phyloP scores from a whole-genome alignment of 1,139 yeast species.

The Saccharomyces pastorianus region DNA sequence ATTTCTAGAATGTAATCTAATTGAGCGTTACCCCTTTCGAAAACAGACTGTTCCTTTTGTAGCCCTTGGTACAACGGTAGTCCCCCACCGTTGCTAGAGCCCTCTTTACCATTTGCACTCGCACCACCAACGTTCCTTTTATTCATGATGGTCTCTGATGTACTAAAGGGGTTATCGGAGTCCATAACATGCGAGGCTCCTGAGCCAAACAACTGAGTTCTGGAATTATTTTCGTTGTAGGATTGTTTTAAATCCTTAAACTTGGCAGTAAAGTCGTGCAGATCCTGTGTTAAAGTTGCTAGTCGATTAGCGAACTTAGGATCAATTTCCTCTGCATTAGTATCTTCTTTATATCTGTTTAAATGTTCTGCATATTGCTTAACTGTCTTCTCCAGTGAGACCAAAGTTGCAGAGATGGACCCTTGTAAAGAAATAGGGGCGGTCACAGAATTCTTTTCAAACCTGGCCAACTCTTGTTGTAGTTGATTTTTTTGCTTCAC shows the following conservation, averaged over 20 bases:
- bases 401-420: slow-evolving; percentile 73
- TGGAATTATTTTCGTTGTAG: slow-evolving; percentile 46
- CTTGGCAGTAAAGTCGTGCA: slow-evolving; percentile 46
- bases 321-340: slow-evolving; percentile 35
- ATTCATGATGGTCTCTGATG: slow-evolving; percentile 22
- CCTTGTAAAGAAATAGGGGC: slow-evolving; percentile 73
- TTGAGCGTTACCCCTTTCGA: slow-evolving; percentile 69
- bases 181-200: slow-evolving; percentile 11
- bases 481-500: slow-evolving; percentile 72
- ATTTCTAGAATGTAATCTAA: slow-evolving; percentile 83
- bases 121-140: slow-evolving; percentile 17
- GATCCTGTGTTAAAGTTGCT: slow-evolving; percentile 51
- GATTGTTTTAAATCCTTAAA: slow-evolving; percentile 56
- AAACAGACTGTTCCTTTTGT: slow-evolving; percentile 54
- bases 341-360: slow-evolving; percentile 49
- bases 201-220: slow-evolving; percentile 23
- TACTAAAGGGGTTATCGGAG: slow-evolving; percentile 14
- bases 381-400: slow-evolving; percentile 66
- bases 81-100: slow-evolving; percentile 19
- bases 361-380: slow-evolving; percentile 61
- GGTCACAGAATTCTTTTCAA: slow-evolving; percentile 58
- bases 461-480: slow-evolving; percentile 56
- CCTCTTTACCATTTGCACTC: slow-evolving; percentile 10
- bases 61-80: slow-evolving; percentile 57
- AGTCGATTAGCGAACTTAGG: slow-evolving; percentile 60